Evolutionary conservation across 345 rosid species (phyloP).

Genomic region (Citrus mangshanensis): DNA sequence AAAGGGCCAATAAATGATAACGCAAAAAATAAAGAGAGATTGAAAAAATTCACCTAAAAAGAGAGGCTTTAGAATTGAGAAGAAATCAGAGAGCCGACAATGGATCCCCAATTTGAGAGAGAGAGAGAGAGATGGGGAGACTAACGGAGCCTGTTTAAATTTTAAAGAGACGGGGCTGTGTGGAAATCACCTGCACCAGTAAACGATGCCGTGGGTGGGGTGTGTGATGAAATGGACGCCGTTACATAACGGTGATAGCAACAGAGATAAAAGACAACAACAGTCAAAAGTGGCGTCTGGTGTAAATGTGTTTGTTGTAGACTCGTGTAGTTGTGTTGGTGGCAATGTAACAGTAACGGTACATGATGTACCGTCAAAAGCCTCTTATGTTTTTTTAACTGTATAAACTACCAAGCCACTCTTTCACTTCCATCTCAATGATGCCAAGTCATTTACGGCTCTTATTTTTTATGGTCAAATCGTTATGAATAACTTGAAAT

Average conservation of each 20-base stretch:
- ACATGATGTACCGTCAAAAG: not conserved
- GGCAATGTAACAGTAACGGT: not conserved
- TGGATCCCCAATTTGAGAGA: slow-evolving; percentile 28
- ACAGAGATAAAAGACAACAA: not conserved
- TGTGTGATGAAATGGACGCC: slow-evolving; percentile 7
- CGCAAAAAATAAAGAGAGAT: slow-evolving; percentile 6
- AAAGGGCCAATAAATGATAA: not conserved
- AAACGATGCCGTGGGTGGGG: slow-evolving; percentile 22
- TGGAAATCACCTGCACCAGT: slow-evolving; percentile 19
- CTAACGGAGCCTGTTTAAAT: slow-evolving; percentile 30
- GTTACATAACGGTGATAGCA: slow-evolving; percentile 37
- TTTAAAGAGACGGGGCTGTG: slow-evolving; percentile 37
- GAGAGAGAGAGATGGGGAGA: slow-evolving; percentile 15
- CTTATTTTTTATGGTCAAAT: too few species aligned
- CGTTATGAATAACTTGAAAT: too few species aligned
- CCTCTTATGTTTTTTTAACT: not conserved
- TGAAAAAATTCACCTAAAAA: slow-evolving; percentile 32
- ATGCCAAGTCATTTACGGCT: too few species aligned
- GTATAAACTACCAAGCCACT: not conserved
- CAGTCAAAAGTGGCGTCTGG: slow-evolving; percentile 41
- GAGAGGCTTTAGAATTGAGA: slow-evolving; percentile 31
- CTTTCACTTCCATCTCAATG: not conserved
- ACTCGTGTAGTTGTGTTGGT: too few species aligned
- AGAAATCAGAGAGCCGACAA: slow-evolving; percentile 30
- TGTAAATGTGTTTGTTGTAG: too few species aligned